Conservation (phyloP, 345 rosid genomes). For the Salix koriyanagi region DNA sequence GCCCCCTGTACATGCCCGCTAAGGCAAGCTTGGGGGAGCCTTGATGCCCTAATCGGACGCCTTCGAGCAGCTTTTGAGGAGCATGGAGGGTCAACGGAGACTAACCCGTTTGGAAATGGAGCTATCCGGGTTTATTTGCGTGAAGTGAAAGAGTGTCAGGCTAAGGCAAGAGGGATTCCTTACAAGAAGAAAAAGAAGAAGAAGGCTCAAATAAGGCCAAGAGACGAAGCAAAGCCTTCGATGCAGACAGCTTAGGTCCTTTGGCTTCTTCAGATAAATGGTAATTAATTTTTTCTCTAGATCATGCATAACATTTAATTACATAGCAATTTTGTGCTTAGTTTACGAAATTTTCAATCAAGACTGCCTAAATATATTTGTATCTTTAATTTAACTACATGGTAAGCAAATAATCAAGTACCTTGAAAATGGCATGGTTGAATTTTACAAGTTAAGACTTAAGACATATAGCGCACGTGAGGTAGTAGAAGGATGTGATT, state of each 20-base stretch:
- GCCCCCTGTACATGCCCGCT: conserved; percentile 80
- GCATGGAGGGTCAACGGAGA: conserved; percentile 61
- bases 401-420: neutral
- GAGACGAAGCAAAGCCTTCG: conserved; percentile 26
- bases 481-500: neutral
- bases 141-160: conserved; percentile 76
- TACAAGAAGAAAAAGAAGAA: conserved; percentile 78
- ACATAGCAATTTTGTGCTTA: neutral
- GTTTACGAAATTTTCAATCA: neutral
- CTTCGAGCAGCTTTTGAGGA: conserved; percentile 84
- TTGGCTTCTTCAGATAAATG: conserved; percentile 27
- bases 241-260: conserved; percentile 13
- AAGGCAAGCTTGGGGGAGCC: conserved; percentile 88
- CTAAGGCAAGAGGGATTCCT: conserved; percentile 77
- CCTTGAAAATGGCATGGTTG: neutral
- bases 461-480: neutral
- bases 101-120: conserved; percentile 74
- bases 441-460: neutral
- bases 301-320: neutral
- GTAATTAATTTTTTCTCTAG: conserved; percentile 18
- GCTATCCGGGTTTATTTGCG: conserved; percentile 65
- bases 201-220: conserved; percentile 43
- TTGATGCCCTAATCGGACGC: conserved; percentile 82
- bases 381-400: neutral
- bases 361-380: neutral